A percentile compares a stretch with the other conserved stretches of the same genome.
phyloP scores from a whole-genome alignment of 2,329 filamentous ascomycete species.

The Talaromyces piceae region DNA sequence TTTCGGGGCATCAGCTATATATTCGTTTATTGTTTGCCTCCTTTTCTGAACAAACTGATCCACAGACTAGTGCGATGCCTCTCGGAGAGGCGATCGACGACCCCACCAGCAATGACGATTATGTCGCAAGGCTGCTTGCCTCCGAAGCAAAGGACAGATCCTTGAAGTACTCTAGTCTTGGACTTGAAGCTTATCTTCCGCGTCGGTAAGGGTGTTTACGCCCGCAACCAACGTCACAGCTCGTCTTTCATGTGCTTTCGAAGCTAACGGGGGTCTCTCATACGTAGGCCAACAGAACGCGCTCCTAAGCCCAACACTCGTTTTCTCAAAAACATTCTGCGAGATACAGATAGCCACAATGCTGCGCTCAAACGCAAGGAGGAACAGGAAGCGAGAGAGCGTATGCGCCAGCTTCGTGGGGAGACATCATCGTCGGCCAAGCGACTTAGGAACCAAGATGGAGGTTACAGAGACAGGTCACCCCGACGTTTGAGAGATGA shows the following conservation, averaged over 20 bases:
- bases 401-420: constrained; percentile 53
- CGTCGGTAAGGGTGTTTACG: constrained; percentile 39
- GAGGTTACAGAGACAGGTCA: constrained; percentile 11
- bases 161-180: constrained; percentile 65
- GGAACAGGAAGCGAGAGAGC: constrained; percentile 65
- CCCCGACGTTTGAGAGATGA: constrained; percentile 13
- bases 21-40: background rate
- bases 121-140: constrained; percentile 70
- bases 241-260: constrained; percentile 9
- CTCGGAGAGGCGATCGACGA: constrained; percentile 35
- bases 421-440: constrained; percentile 34
- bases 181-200: constrained; percentile 59
- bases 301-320: constrained; percentile 83
- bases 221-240: background rate
- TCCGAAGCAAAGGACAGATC: constrained; percentile 71
- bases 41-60: constrained; percentile 7
- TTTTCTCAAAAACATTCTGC: constrained; percentile 81
- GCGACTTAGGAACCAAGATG: constrained; percentile 27
- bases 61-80: constrained; percentile 21
- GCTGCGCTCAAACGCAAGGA: constrained; percentile 77
- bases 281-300: constrained; percentile 55
- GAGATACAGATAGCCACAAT: constrained; percentile 84
- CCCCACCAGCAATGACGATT: constrained; percentile 40
- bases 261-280: constrained; percentile 5
- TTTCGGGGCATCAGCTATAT: background rate